Percentiles rank a stretch among this genome's conserved stretches.
Evolutionary conservation across 306 rosid genomes (phyloP).

Genomic region (Castanea crenata): DNA sequence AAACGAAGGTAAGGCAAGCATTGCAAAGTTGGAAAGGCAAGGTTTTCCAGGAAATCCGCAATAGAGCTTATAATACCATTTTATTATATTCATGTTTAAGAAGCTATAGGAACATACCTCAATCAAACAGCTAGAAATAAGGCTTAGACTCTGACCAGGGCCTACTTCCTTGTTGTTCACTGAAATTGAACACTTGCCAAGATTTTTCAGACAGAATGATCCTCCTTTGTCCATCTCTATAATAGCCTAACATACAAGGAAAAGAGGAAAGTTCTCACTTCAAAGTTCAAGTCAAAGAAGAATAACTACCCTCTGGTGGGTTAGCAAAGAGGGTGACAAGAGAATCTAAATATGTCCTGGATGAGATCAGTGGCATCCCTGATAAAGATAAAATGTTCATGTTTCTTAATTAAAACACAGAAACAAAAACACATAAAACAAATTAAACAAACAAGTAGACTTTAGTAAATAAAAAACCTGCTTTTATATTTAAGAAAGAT

Average conservation of each 20-base stretch:
- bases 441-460: neutral
- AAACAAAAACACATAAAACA: neutral
- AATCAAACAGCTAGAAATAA: conserved; percentile 65
- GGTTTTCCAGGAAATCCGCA: neutral
- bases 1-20: too few relatives aligned
- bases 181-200: conserved; percentile 64
- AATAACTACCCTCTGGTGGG: neutral
- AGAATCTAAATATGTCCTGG: neutral
- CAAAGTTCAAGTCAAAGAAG: neutral
- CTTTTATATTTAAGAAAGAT: neutral
- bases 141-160: conserved; percentile 59
- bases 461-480: neutral
- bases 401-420: neutral
- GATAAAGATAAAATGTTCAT: too few relatives aligned
- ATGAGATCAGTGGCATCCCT: neutral
- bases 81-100: neutral
- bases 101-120: conserved; percentile 63
- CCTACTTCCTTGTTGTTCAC: conserved; percentile 75
- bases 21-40: too few relatives aligned
- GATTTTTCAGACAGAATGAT: conserved; percentile 68
- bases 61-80: neutral
- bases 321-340: neutral
- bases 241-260: conserved; percentile 53
- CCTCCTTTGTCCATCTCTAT: conserved; percentile 77
- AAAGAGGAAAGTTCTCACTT: neutral